Base-by-base conservation (phyloP, 352 stramenopile genomes). In the Phytophthora fragariaefolia region DNA sequence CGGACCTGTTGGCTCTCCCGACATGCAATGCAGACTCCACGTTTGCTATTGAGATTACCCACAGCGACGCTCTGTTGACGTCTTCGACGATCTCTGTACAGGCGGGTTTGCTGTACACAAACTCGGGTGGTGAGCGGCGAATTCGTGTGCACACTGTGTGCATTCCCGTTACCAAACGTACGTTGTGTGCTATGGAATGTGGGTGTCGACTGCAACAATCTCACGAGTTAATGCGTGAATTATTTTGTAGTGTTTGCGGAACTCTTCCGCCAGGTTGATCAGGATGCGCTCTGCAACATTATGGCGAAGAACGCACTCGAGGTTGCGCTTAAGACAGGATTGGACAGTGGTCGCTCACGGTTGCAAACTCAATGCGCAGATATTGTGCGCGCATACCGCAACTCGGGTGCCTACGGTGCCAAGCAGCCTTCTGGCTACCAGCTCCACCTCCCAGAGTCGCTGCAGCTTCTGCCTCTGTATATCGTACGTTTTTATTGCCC, bases 111-210 rank as follows among this genome's bases (percentile, higher is more conserved):
- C 83, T 99, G 56, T 99, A 99, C 79, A 99, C 98, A 2, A 99
- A 96, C 60, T 98, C 93, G 24, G 85, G 90, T 7, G 97, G 97
- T 27, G 94, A 99, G 76, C 90, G 98, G 34, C 94, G 98, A 54
- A 99, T 99, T 63, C 93, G 97, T 56, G 97, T 99, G 34, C 96
- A 99, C 79, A 99, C 96, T n/a, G 62, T 99, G 42, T 98, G 95
- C 47, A 79, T 99, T 32, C 96, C 96, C 6, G 93, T 99, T 56
- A 89, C 85, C 28, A 95, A 95, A 58, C 50, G 87, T 95, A 86
- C 24, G 83, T 82, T 47, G 18, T 36, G 40, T 15, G 40, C 40
- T 8, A 26, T 47, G 40, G 18, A 18, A 17, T 43, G 32, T n/a
- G 32, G 8, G 32, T 38, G 34, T 13, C 12, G 18, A 43, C 4